Evolutionary conservation across 2,329 filamentous ascomycete genomes (phyloP), one percentile per base, ranked within the genome.

Genomic region (Xylariaceae sp.): DNA sequence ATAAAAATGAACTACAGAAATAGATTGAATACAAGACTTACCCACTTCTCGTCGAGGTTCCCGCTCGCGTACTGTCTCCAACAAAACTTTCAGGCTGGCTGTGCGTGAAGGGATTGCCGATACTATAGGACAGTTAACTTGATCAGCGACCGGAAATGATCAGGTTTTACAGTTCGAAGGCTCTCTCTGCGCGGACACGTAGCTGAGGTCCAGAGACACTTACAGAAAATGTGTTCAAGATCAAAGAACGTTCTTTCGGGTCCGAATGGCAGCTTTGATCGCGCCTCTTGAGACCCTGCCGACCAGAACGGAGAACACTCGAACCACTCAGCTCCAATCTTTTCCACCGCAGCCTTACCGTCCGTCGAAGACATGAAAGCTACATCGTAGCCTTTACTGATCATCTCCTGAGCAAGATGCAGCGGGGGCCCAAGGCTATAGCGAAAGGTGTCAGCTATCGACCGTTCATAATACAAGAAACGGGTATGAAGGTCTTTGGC

Each of bases 1-100:
- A 4, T 5, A 10, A 39, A 39, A 39, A 17, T 39, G 11, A 39
- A 5, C 11, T 11, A 14, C 3, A 39, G 3, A 39, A 14, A 14
- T 39, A 14, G 36, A 13, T 39, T 10, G 16, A 5, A 5, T 72
- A 2, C 67, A 60, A 2, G 65, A 62, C 57, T 80, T 77, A 33
- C 66, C 66, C n/a, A 80, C 65, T 31, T 74, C 65, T 9, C 71
- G 65, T 4, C 54, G 56, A 2, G 69, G 67, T 31, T 73, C 63
- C 2, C 64, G 50, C 7, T 63, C 61, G 2, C 66, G 63, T 31
- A 71, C 53, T 4, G 58, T 61, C 60, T 69, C 67, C 13, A 75
- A 71, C 2, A 69, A 64, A 10, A 50, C 53, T 49, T 71, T 69
- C 6, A 74, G 42, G 5, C 66, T 63, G 39, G 62, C 52, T 52